Conservation (phyloP, 768 basidiomycete genomes). For the Auriscalpium microsporum region DNA sequence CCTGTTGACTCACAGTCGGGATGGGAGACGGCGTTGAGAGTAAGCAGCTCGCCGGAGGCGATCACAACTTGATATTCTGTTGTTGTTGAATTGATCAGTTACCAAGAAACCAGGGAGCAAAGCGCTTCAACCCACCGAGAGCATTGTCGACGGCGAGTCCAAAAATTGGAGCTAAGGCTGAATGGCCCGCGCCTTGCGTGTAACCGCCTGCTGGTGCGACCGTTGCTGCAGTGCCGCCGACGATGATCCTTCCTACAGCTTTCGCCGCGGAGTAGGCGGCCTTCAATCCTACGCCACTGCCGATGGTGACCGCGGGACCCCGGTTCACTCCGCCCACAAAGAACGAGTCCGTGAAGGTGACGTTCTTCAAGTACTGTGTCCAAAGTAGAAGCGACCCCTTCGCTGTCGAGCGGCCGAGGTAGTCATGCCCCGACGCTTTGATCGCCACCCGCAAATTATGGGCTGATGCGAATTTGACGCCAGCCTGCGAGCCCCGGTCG, state of each 20-base stretch:
- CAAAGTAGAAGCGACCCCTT: slow-evolving; percentile 33
- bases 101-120: background rate
- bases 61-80: slow-evolving; percentile 5
- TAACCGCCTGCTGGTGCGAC: slow-evolving; percentile 18
- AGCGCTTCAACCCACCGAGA: slow-evolving; percentile 7
- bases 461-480: slow-evolving; percentile 22
- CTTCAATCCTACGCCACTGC: slow-evolving; percentile 15
- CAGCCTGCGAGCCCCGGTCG: slow-evolving; percentile 15
- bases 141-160: slow-evolving; percentile 21
- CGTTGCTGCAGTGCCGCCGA: slow-evolving; percentile 17
- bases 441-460: slow-evolving; percentile 25
- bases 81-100: background rate
- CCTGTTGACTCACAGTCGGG: too few species aligned
- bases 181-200: slow-evolving; percentile 20
- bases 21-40: slow-evolving; percentile 1
- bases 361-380: slow-evolving; percentile 30
- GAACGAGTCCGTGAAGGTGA: slow-evolving; percentile 22
- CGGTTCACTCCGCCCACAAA: slow-evolving; percentile 9
- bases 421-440: slow-evolving; percentile 32
- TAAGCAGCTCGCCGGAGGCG: slow-evolving; percentile 2
- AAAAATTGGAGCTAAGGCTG: slow-evolving; percentile 13
- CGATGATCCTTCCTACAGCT: slow-evolving; percentile 12
- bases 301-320: slow-evolving; percentile 20
- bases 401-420: slow-evolving; percentile 36
- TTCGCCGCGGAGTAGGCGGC: slow-evolving; percentile 13